Evolutionary conservation across 2,329 filamentous ascomycete genomes (phyloP).

Genomic region (Fusarium azukiicola): DNA sequence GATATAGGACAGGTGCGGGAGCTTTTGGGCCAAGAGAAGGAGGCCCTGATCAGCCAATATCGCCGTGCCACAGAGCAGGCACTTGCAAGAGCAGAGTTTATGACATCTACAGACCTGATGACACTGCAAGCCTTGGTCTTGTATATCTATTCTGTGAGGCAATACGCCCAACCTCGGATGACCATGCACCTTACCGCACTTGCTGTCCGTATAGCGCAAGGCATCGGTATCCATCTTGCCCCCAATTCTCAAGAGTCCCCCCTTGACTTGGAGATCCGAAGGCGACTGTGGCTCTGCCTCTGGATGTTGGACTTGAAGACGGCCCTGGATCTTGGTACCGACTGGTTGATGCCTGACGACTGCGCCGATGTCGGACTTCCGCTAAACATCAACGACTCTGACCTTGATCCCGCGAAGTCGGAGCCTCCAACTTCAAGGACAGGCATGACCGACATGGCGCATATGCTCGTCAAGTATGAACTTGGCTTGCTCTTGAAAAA

Average conservation of each 20-base stretch:
- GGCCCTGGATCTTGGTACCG: constrained; percentile 25
- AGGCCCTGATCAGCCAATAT: constrained; percentile 24
- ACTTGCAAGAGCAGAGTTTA: constrained; percentile 32
- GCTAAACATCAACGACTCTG: constrained; percentile 35
- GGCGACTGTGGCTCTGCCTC: constrained; percentile 34
- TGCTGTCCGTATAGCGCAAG: constrained; percentile 30
- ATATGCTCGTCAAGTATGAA: constrained; percentile 30
- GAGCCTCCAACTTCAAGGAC: constrained; percentile 24
- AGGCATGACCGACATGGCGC: constrained; percentile 38
- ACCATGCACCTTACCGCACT: constrained; percentile 34
- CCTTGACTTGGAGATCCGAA: constrained; percentile 27
- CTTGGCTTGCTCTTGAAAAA: constrained; percentile 25
- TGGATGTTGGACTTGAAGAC: constrained; percentile 36
- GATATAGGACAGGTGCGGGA: constrained; percentile 24
- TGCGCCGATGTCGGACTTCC: neutral
- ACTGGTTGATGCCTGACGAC: constrained; percentile 21
- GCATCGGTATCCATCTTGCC: constrained; percentile 25
- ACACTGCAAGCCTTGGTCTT: constrained; percentile 34
- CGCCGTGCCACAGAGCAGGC: constrained; percentile 28
- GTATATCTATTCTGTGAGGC: constrained; percentile 21
- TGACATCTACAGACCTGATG: constrained; percentile 28
- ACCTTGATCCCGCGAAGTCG: constrained; percentile 10
- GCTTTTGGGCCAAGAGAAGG: constrained; percentile 31
- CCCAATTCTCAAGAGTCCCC: constrained; percentile 14
- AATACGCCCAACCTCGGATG: constrained; percentile 25